phyloP scores from a whole-genome alignment of 78 protist species.

The Cavenderia fasciculata region DNA sequence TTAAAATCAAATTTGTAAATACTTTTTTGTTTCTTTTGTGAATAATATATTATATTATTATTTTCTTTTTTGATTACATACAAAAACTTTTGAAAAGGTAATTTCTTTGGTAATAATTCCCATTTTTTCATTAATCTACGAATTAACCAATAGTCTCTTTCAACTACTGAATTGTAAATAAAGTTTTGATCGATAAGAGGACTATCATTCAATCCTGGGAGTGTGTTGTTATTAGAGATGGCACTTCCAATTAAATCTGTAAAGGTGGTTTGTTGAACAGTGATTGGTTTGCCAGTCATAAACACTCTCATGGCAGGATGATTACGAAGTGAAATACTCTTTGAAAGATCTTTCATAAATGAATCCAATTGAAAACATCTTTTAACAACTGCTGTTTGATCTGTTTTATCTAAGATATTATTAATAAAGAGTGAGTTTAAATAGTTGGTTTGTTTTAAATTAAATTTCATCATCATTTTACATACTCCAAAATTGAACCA shows the following conservation, averaged over 20 bases:
- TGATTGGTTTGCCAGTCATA: not conserved
- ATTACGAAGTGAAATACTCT: slow-evolving; percentile 5
- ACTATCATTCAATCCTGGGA: not conserved
- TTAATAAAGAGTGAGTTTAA: too few species aligned
- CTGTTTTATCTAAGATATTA: too few species aligned
- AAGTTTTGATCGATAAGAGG: slow-evolving; percentile 21
- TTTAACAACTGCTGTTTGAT: slow-evolving; percentile 13
- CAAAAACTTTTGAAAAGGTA: slow-evolving; percentile 74
- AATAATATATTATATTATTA: too few species aligned
- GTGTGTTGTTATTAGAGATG: too few species aligned
- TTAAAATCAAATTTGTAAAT: too few species aligned
- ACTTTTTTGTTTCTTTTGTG: too few species aligned
- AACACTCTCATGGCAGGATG: slow-evolving; percentile 27
- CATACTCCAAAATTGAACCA: slow-evolving; percentile 69
- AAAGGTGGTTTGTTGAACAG: not conserved
- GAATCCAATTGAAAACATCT: slow-evolving; percentile 61
- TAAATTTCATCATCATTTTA: too few species aligned
- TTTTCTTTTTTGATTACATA: too few species aligned
- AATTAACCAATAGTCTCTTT: slow-evolving; percentile 70
- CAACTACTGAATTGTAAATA: slow-evolving; percentile 39
- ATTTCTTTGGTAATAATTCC: slow-evolving; percentile 59
- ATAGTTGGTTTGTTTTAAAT: too few species aligned
- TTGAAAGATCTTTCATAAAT: slow-evolving; percentile 38
- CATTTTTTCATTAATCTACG: slow-evolving; percentile 70
- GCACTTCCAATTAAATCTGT: slow-evolving; percentile 23